Evolutionary conservation across 2,329 filamentous ascomycete genomes (phyloP).

Genomic region (Aureobasidium sp.): DNA sequence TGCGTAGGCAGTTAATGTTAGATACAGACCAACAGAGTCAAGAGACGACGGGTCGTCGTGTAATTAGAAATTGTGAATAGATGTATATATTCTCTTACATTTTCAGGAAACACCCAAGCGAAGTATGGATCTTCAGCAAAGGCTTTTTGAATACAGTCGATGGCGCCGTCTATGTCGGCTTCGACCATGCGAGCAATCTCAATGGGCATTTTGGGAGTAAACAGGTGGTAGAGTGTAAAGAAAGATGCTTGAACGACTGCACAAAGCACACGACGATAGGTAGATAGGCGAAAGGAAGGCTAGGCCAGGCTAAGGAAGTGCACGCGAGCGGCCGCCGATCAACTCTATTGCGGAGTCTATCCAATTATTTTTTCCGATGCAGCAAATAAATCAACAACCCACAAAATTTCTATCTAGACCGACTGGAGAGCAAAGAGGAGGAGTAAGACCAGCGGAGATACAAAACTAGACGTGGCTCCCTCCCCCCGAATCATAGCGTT

Average conservation of each 20-base stretch:
- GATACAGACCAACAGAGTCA: neutral
- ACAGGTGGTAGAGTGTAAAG: neutral
- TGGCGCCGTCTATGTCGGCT: conserved; percentile 54
- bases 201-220: conserved; percentile 32
- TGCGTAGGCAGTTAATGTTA: neutral
- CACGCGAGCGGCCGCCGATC: neutral
- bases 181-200: conserved; percentile 48
- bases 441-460: neutral
- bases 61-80: conserved; percentile 28
- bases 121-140: conserved; percentile 62
- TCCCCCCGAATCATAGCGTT: conserved; percentile 45
- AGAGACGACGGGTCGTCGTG: neutral
- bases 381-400: neutral
- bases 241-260: neutral
- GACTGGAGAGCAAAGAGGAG: neutral
- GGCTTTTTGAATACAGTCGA: conserved; percentile 57
- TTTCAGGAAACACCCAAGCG: conserved; percentile 55
- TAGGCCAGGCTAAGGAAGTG: neutral
- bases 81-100: conserved; percentile 32
- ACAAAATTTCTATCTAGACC: neutral
- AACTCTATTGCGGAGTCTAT: neutral
- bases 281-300: neutral
- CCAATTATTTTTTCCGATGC: neutral
- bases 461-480: conserved; percentile 33
- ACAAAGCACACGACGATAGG: neutral